Percentiles rank a stretch among this genome's conserved stretches.
Evolutionary conservation across 1,284 basidiomycete species (phyloP).

Genomic region (Albatrellus sp.): DNA sequence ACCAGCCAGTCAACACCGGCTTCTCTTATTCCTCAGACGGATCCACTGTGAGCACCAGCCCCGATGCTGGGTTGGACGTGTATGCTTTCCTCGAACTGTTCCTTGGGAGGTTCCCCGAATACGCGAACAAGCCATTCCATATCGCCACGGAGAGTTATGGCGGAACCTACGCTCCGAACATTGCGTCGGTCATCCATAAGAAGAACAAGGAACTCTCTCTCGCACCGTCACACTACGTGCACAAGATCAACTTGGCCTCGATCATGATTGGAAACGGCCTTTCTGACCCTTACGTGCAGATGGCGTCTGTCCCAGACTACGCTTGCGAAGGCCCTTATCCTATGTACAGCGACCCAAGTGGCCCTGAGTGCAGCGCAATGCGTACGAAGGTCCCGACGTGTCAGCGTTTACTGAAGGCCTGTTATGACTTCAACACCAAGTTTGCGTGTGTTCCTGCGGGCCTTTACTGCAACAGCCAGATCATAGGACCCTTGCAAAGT

Average conservation of each 20-base stretch:
- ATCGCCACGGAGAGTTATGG: constrained; percentile 70
- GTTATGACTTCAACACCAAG: constrained; percentile 46
- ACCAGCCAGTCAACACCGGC: constrained; percentile 83
- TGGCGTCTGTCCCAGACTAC: constrained; percentile 70
- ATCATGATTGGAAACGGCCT: constrained; percentile 75
- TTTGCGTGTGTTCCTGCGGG: constrained; percentile 50
- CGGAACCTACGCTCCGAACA: constrained; percentile 73
- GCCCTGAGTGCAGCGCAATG: constrained; percentile 52
- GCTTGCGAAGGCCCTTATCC: constrained; percentile 70
- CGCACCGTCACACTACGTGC: constrained; percentile 28
- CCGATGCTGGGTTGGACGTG: constrained; percentile 72
- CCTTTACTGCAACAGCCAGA: constrained; percentile 48
- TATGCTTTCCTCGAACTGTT: constrained; percentile 88
- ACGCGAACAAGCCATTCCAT: constrained; percentile 56
- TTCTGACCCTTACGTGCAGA: constrained; percentile 69
- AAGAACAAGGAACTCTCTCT: constrained; percentile 46
- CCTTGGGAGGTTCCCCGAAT: constrained; percentile 58
- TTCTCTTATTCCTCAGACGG: constrained; percentile 74
- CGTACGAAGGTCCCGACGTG: constrained; percentile 59
- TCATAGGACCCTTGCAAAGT: constrained; percentile 50
- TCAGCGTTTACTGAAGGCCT: constrained; percentile 53
- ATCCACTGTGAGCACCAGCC: constrained; percentile 59
- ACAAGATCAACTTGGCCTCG: constrained; percentile 65
- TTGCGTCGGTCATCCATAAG: constrained; percentile 64
- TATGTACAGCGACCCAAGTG: constrained; percentile 58